Evolutionary conservation across 106 monocot species (phyloP).

Genomic region (Dioscorea dumetorum): DNA sequence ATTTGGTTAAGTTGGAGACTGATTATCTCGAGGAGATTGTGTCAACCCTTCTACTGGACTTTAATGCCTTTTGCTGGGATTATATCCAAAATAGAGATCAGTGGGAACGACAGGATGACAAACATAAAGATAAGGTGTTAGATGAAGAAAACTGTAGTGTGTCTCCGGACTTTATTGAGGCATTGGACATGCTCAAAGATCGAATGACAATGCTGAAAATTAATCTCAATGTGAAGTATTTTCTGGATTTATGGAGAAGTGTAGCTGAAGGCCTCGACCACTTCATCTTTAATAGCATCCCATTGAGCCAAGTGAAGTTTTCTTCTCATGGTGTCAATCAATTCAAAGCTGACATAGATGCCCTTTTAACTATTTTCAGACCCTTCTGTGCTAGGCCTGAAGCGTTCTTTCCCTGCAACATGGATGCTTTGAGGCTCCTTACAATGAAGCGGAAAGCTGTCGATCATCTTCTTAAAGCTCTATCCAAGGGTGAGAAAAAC

Average conservation of each 20-base stretch:
- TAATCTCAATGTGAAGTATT: conserved; percentile 47
- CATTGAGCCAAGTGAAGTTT: conserved; percentile 28
- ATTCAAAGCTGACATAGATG: conserved; percentile 46
- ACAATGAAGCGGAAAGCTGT: conserved; percentile 18
- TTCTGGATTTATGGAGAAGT: conserved; percentile 75
- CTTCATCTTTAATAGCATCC: conserved; percentile 61
- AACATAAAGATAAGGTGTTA: conserved; percentile 3
- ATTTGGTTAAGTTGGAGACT: conserved; percentile 48
- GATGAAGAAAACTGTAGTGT: conserved; percentile 26
- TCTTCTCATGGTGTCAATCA: conserved; percentile 34
- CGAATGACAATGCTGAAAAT: conserved; percentile 24
- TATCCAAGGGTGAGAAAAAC: conserved; percentile 13
- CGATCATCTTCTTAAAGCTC: conserved; percentile 17
- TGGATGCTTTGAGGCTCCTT: conserved; percentile 49
- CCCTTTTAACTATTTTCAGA: conserved; percentile 49
- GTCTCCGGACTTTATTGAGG: conserved; percentile 37
- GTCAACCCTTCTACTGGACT: conserved; percentile 50
- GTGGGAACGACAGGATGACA: conserved; percentile 2
- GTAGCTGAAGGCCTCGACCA: conserved; percentile 60
- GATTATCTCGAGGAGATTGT: conserved; percentile 53
- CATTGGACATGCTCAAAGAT: conserved; percentile 43
- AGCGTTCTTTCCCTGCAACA: conserved; percentile 56
- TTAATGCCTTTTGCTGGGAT: conserved; percentile 41
- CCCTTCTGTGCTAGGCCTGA: conserved; percentile 63
- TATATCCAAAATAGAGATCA: conserved; percentile 40